Conservation (phyloP, 108 stramenopile genomes). For the Cyclotella kingstonii region DNA sequence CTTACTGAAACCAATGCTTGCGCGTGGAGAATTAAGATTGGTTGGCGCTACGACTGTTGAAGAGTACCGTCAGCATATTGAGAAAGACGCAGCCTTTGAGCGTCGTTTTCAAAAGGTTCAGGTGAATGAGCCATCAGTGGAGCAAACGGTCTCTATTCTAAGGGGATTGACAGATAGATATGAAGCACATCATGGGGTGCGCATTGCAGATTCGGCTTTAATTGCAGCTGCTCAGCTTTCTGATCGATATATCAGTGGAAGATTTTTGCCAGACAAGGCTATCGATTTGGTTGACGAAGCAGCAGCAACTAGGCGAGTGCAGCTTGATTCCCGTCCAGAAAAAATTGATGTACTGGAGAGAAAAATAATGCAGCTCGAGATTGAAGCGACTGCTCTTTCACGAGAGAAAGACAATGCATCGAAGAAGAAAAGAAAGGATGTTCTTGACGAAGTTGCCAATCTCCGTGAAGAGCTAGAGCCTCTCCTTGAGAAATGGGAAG, state of each 20-base stretch:
- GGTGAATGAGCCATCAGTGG: constrained; percentile 89
- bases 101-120: constrained; percentile 94
- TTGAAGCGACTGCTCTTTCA: constrained; percentile 88
- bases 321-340: constrained; percentile 86
- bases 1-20: constrained; percentile 96
- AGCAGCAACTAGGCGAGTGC: constrained; percentile 86
- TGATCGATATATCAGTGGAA: constrained; percentile 92
- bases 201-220: constrained; percentile 88
- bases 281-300: constrained; percentile 98
- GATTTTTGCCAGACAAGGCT: constrained; percentile 94
- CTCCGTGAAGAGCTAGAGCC: constrained; percentile 66
- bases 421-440: constrained; percentile 64
- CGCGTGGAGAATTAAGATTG: constrained; percentile 94
- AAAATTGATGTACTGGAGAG: constrained; percentile 87
- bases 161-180: constrained; percentile 93
- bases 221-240: constrained; percentile 92
- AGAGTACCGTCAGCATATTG: constrained; percentile 93
- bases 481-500: constrained; percentile 68
- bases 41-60: constrained; percentile 97
- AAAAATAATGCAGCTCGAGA: constrained; percentile 89
- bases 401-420: constrained; percentile 84
- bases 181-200: constrained; percentile 94
- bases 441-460: constrained; percentile 68
- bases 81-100: constrained; percentile 96
- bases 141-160: constrained; percentile 93